These are phyloP conservation scores for Zizania palustris DNA, from an alignment of 202 grass and related monocot species.

Conservation along the genomic window DNA sequence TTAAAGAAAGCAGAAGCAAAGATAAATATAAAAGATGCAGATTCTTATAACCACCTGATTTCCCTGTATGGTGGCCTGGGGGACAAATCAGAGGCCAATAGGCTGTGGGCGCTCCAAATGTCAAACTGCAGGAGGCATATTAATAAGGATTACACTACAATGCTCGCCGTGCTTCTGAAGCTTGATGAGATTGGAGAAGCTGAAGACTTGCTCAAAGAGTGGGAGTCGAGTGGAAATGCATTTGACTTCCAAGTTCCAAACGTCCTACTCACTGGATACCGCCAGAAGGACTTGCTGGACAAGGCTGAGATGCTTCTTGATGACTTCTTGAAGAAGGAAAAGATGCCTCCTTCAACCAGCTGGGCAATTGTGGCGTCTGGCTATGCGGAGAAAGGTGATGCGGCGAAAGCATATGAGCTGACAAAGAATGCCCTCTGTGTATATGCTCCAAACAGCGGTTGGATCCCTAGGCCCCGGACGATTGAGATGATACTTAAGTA, in stretches of 20 bases:
- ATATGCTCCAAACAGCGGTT: constrained; percentile 53
- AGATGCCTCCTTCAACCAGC: constrained; percentile 61
- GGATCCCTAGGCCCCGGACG: constrained; percentile 57
- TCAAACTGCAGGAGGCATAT: constrained; percentile 70
- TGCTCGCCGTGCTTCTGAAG: constrained; percentile 68
- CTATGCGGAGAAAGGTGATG: constrained; percentile 60
- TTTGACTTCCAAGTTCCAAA: constrained; percentile 72
- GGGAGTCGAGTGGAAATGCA: constrained; percentile 63
- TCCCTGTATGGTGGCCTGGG: constrained; percentile 66
- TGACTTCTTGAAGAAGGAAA: constrained; percentile 63
- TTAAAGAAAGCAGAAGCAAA: constrained; percentile 84
- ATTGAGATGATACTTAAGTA: constrained; percentile 68
- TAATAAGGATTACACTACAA: constrained; percentile 72
- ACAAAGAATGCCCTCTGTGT: constrained; percentile 68
- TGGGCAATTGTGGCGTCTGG: constrained; percentile 74
- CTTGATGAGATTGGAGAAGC: constrained; percentile 67
- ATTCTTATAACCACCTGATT: constrained; percentile 66
- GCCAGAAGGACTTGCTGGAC: constrained; percentile 60
- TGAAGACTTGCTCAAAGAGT: constrained; percentile 79
- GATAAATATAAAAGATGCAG: constrained; percentile 47
- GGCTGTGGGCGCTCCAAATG: constrained; percentile 78
- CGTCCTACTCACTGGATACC: constrained; percentile 70
- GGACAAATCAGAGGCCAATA: constrained; percentile 64
- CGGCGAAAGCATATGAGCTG: constrained; percentile 63
- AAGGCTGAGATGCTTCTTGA: constrained; percentile 67